Base-by-base conservation (phyloP, 208 protist genomes). In the Trichomonas vaginalis region DNA sequence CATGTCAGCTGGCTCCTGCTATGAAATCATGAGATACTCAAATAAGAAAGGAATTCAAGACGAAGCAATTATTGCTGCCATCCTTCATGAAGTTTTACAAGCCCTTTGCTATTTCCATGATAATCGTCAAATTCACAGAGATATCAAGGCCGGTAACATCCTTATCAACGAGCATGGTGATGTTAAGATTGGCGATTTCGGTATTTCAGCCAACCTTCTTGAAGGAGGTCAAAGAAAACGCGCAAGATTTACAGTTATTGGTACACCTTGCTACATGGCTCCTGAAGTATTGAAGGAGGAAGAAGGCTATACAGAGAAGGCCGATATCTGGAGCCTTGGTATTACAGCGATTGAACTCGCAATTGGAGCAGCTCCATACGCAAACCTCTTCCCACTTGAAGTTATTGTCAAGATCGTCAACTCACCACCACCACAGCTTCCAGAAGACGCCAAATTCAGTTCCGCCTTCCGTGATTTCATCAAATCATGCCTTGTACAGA, bases 311-410 rank as follows among this genome's bases (percentile, higher is more conserved):
- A 96, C 97, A 62, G 46, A 95, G 27, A 97, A 97, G 45, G 96
- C 96, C 42, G 97, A 98, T 96, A 96, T 98, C 17, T 98, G 97
- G 97, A 96, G 96, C 32, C 82, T 97, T 17, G 97, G 97, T 39
- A 98, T 98, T 88, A 97, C 96, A 14, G 97, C 97, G 8, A 96
- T 98, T 48, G 97, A 97, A 80, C 83, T 97, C 0, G 97, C 96
- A 0, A 96, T 97, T 48, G 88, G 56, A 9, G 12, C 56, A 10
- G 96, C 97, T 46, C 97, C 97, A 21, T 95, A 96, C 39, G 49
- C 96, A 15, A 70, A 97, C 61, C 9, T 96, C 35, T 96, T 96
- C 62, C 96, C 96, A 27, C 79, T 97, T 45, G 95, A 96, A 51
- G 97, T 96, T 56, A 92, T 97, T 9, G 40, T 45, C 37, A 23